Evolutionary conservation across 139 green algal genomes (phyloP), one percentile per base, ranked within the genome.

Genomic region (Chlorella sp.): DNA sequence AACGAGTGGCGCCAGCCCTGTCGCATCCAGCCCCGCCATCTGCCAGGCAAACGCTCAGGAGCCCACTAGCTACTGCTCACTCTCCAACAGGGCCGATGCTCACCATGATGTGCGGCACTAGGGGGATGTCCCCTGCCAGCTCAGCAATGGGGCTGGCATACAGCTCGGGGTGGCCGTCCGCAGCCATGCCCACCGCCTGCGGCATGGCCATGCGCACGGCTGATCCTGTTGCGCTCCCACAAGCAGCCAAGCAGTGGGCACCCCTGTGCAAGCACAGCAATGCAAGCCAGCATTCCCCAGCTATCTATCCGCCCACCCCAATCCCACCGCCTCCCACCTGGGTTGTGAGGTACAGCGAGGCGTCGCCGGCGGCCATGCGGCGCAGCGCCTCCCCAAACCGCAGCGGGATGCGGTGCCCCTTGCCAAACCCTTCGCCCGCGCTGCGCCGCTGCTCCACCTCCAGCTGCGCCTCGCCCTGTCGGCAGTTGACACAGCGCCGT

Each of bases 321-420:
- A 1, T 32, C 28, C 28, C 26, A 24, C 6, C 16, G 41, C 41
- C 14, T 32, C 88, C 92, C 8, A 34, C 67, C 79, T 96, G 94
- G n/a, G 93, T 93, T 2, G 92, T 93, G 28, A 97, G 81, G 90
- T 97, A 97, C 0, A 95, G 75, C 2, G 40, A 87, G 38, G 81
- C 84, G 73, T 96, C 88, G 1, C 92, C 93, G 3, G 82, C 70
- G 28, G 73, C 65, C 67, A 92, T 32, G 20, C 70, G 60, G 32
- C 74, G 30, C 51, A 97, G 54, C 7, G 95, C 91, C 5, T 93
- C 70, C 4, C 75, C 43, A 36, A 97, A 93, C 16, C 58, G 78
- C 93, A 96, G 96, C 20, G 20, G 41, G 16, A 41, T 93, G 51
- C 70, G 44, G 6, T 44, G 32, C 17, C 94, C 94, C 26, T 89